Percentiles rank a stretch among this genome's conserved stretches.
Evolutionary conservation across 2,329 filamentous ascomycete genomes (phyloP).

Genomic region (Fusarium succisae): DNA sequence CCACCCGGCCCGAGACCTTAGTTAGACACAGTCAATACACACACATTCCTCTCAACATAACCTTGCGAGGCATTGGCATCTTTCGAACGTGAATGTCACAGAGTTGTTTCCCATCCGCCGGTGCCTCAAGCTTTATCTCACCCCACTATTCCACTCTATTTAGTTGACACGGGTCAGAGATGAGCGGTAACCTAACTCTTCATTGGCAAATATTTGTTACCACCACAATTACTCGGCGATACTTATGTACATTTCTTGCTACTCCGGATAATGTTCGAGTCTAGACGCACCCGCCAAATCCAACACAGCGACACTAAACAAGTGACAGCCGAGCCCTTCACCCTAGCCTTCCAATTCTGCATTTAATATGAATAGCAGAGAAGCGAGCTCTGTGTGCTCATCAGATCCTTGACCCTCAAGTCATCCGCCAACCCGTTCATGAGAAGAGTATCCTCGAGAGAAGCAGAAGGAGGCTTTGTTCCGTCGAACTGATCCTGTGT

Average conservation of each 20-base stretch:
- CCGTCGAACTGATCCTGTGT: neutral
- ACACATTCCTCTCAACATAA: no score
- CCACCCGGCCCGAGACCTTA: no score
- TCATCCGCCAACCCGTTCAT: neutral
- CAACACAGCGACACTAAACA: neutral
- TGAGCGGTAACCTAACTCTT: no score
- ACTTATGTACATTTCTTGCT: no score
- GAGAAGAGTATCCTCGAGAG: neutral
- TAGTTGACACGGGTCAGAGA: rapidly evolving
- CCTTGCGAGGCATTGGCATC: rapidly evolving
- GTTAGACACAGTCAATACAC: no score
- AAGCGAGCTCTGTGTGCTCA: neutral
- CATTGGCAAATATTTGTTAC: no score
- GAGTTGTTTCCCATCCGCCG: no score
- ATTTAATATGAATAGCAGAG: neutral
- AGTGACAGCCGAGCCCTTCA: neutral
- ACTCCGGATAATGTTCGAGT: no score
- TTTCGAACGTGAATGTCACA: no score
- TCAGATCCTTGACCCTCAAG: neutral
- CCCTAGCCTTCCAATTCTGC: rapidly evolving
- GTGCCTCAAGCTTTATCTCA: no score
- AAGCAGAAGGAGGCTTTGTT: neutral
- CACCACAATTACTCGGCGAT: no score
- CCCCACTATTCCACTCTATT: rapidly evolving
- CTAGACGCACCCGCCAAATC: neutral